Conservation (phyloP, 1,139 yeast species). For the Geotrichum klebahnii region DNA sequence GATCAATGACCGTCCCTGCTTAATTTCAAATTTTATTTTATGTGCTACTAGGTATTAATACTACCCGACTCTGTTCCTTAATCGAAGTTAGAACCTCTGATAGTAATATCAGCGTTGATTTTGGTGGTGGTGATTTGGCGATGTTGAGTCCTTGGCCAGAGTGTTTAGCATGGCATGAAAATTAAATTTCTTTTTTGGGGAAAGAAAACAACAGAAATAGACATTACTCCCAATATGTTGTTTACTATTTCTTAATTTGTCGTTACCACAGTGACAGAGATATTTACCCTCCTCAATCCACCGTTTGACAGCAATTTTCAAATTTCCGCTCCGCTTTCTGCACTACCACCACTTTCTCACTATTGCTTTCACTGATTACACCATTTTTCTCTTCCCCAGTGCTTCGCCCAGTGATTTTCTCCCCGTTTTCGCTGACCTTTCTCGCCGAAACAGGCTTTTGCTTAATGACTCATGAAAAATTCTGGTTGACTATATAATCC, state of each 20-base stretch:
- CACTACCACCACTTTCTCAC: neutral
- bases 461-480: too few species aligned
- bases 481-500: too few species aligned
- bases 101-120: neutral
- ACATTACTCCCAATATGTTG: slow-evolving; percentile 6
- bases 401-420: neutral
- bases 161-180: too few species aligned
- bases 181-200: too few species aligned
- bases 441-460: too few species aligned
- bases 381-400: slow-evolving; percentile 5
- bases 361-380: neutral
- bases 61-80: too few species aligned
- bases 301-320: neutral
- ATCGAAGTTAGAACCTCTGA: too few species aligned
- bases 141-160: too few species aligned
- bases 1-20: too few species aligned
- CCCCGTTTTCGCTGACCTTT: too few species aligned
- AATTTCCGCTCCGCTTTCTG: neutral
- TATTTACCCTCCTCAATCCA: neutral
- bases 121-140: neutral
- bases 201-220: neutral
- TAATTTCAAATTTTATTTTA: too few species aligned
- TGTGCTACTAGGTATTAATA: too few species aligned
- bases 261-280: slow-evolving; percentile 4
- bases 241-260: slow-evolving; percentile 7